Conservation (phyloP, 345 rosid species). For the Citrus unshiu region DNA sequence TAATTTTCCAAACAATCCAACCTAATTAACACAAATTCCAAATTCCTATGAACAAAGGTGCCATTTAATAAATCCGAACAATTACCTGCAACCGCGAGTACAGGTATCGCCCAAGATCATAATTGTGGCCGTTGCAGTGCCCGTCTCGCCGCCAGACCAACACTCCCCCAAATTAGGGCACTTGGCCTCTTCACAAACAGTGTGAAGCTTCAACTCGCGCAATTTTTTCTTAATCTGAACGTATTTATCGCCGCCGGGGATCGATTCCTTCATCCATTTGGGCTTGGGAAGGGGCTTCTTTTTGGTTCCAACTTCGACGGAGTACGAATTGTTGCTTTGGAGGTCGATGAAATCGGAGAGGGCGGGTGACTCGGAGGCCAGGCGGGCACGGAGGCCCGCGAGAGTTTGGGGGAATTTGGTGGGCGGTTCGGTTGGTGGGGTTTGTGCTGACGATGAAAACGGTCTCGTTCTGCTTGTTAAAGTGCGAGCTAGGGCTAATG, state of each 20-base stretch:
- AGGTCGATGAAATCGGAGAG: constrained; percentile 61
- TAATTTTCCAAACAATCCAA: background rate
- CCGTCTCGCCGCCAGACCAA: constrained; percentile 99
- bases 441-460: constrained; percentile 36
- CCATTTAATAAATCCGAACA: background rate
- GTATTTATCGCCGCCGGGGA: constrained; percentile 93
- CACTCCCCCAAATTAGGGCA: constrained; percentile 97
- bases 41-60: background rate
- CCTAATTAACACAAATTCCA: background rate
- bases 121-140: constrained; percentile 95
- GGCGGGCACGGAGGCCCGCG: constrained; percentile 77
- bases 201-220: constrained; percentile 86
- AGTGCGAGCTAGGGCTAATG: constrained; percentile 27
- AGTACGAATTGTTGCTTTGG: constrained; percentile 46
- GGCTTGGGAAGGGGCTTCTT: constrained; percentile 95
- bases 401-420: constrained; percentile 53
- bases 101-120: constrained; percentile 97
- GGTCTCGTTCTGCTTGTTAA: constrained; percentile 17
- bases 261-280: constrained; percentile 93
- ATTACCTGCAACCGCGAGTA: constrained; percentile 93
- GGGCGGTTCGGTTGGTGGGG: constrained; percentile 25
- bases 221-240: constrained; percentile 96
- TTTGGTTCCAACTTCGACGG: constrained; percentile 95
- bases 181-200: constrained; percentile 96
- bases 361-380: constrained; percentile 63